These are phyloP conservation scores for Hemileccinum impolitum DNA, from an alignment of 768 basidiomycete genomes.

Conservation along the genomic window DNA sequence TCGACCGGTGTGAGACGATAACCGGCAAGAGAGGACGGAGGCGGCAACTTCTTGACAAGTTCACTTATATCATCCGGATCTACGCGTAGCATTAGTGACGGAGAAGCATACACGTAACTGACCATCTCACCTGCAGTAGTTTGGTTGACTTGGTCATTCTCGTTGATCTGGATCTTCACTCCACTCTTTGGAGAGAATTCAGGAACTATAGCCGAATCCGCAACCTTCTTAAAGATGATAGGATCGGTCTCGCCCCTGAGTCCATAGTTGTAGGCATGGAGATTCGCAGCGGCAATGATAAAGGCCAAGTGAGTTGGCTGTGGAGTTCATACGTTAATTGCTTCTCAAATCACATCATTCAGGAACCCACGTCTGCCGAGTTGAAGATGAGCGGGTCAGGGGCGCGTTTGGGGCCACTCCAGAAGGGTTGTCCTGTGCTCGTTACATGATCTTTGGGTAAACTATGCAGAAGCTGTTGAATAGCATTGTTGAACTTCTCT, in stretches of 20 bases:
- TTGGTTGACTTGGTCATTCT: conserved; percentile 82
- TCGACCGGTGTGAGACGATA: conserved; percentile 94
- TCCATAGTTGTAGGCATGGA: conserved; percentile 98
- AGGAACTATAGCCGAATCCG: conserved; percentile 80
- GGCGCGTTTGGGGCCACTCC: conserved; percentile 98
- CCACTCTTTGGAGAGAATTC: conserved; percentile 93
- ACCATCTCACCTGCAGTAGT: conserved; percentile 26
- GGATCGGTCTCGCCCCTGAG: conserved; percentile 85
- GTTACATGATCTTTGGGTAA: conserved; percentile 93
- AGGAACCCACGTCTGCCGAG: conserved; percentile 70
- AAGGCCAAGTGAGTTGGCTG: conserved; percentile 85
- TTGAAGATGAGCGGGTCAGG: conserved; percentile 89
- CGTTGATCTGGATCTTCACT: conserved; percentile 89
- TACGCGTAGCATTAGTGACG: conserved; percentile 19
- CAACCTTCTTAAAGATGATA: conserved; percentile 75
- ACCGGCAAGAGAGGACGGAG: conserved; percentile 91
- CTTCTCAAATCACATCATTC: conserved; percentile 1
- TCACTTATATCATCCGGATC: conserved; percentile 51
- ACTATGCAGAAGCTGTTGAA: conserved; percentile 89
- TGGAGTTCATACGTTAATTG: conserved; percentile 9
- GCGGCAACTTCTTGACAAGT: conserved; percentile 68
- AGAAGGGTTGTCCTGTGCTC: conserved; percentile 93
- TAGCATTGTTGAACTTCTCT: conserved; percentile 88
- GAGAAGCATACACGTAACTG: neutral
- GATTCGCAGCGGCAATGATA: conserved; percentile 89